Percentiles rank a stretch among this genome's conserved stretches.
Evolutionary conservation across 306 rosid genomes (phyloP).

Genomic region (Crotalaria pallida): DNA sequence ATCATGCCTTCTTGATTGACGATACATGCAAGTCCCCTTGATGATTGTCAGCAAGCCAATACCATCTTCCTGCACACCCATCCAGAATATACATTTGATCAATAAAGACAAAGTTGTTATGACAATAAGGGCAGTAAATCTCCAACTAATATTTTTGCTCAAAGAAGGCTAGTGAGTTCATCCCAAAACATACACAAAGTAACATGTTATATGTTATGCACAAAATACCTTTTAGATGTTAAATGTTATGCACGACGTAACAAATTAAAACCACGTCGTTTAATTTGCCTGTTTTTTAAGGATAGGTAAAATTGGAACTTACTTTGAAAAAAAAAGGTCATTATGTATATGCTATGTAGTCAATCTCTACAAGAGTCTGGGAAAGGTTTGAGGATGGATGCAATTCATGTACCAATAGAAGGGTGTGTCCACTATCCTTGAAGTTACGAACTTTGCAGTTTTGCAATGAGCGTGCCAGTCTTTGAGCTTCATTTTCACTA

Average conservation of each 20-base stretch:
- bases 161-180: background rate
- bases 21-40: conserved; percentile 70
- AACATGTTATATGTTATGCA: background rate
- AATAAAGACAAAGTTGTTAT: background rate
- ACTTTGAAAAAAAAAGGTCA: background rate
- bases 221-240: no score
- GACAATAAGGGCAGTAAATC: background rate
- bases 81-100: conserved; percentile 15
- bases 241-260: no score
- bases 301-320: conserved; percentile 3
- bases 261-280: no score
- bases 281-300: background rate
- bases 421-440: conserved; percentile 81
- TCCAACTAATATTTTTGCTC: background rate
- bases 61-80: conserved; percentile 76
- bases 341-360: background rate
- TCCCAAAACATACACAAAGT: background rate
- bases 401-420: conserved; percentile 68
- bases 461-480: conserved; percentile 46
- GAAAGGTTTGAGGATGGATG: background rate
- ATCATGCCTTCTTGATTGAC: conserved; percentile 56
- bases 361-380: background rate
- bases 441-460: conserved; percentile 67
- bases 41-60: conserved; percentile 75
- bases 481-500: conserved; percentile 68